phyloP scores from a whole-genome alignment of 1,284 basidiomycete species.

The Ustilago lituana region DNA sequence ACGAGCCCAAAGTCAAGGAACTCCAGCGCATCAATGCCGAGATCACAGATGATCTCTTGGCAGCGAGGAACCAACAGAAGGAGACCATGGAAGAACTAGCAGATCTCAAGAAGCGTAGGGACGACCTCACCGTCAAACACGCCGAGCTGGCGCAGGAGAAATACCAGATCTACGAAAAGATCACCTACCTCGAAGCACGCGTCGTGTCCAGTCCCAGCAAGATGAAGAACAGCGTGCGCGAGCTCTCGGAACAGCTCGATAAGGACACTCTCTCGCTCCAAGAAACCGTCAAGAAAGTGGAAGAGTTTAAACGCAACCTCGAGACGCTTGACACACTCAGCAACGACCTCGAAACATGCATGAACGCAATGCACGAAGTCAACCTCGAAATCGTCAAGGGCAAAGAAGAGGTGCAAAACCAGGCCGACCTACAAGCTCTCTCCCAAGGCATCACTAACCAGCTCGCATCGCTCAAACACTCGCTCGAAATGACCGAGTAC shows the following conservation, averaged over 20 bases:
- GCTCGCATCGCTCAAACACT: conserved; percentile 40
- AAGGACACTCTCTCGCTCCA: conserved; percentile 77
- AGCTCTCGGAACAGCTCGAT: conserved; percentile 72
- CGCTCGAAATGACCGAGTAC: conserved; percentile 48
- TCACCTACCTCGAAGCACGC: conserved; percentile 57
- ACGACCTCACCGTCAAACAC: conserved; percentile 46
- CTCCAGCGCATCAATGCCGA: conserved; percentile 80
- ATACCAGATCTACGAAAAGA: conserved; percentile 53
- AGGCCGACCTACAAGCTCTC: conserved; percentile 34
- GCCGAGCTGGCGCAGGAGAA: conserved; percentile 53
- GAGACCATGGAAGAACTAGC: conserved; percentile 52
- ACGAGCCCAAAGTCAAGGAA: conserved; percentile 75
- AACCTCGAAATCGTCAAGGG: conserved; percentile 53
- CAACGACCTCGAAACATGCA: conserved; percentile 45
- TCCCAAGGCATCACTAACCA: conserved; percentile 47
- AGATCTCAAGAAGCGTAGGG: conserved; percentile 51
- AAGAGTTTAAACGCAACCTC: conserved; percentile 47
- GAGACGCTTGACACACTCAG: conserved; percentile 49
- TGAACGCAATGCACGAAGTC: conserved; percentile 56
- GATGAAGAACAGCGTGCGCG: conserved; percentile 47
- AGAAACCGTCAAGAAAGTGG: conserved; percentile 78
- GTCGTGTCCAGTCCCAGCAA: conserved; percentile 54
- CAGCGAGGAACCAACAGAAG: conserved; percentile 50
- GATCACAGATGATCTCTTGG: conserved; percentile 78
- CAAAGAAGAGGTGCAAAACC: conserved; percentile 48